Evolutionary conservation across 345 rosid species (phyloP), one percentile per base, ranked within the genome.

Genomic region (Anastatica hierochuntica): DNA sequence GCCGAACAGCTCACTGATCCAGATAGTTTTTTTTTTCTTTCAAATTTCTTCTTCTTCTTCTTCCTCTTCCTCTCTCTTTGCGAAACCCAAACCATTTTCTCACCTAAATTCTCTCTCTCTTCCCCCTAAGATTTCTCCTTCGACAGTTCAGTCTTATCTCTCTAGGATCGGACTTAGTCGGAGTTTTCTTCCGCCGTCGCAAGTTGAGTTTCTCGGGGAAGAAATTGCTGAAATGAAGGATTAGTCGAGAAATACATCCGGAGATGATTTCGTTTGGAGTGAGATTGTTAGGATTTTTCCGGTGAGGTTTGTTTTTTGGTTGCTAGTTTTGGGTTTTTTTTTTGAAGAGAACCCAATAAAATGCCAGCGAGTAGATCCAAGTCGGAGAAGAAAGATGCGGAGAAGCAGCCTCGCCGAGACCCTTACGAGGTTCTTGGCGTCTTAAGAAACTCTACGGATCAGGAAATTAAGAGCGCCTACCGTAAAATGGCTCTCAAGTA

Each of bases 401-500:
- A 63, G 55, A 74, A 76, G 80, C 90, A 80, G 74, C 77, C 70
- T 60, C 78, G 94, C 51, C 86, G 97, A 46, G 97, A 88, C 70
- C 95, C 95, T 10, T 92, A 88, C 64, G 97, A 88, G 63, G 94
- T 85, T 18, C 88, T 92, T 13, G 84, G 81, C 14, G 74, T 92
- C 63, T 67, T 82, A 21, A 73, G 67, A 71, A 81, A 70, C 85
- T 74, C 87, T 16, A 79, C 97, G 30, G 97, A 94, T 70, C 95
- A 88, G 69, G 97, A 94, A 72, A 85, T 88, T 49, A 94, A 94
- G 75, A 73, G 70, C 69, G 95, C 95, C 1, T 88, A 83, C 55
- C 75, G 99, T 9, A 88, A 82, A 78, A 56, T 94, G 85, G 99
- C 99, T 71, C 95, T 94, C 72, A 94, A 82, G 95, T 88, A 71